A percentile compares a stretch with the other conserved stretches of the same genome.
These are phyloP conservation scores for Moesziomyces antarcticus DNA, from an alignment of 1,284 basidiomycete genomes.

Conservation along the genomic window DNA sequence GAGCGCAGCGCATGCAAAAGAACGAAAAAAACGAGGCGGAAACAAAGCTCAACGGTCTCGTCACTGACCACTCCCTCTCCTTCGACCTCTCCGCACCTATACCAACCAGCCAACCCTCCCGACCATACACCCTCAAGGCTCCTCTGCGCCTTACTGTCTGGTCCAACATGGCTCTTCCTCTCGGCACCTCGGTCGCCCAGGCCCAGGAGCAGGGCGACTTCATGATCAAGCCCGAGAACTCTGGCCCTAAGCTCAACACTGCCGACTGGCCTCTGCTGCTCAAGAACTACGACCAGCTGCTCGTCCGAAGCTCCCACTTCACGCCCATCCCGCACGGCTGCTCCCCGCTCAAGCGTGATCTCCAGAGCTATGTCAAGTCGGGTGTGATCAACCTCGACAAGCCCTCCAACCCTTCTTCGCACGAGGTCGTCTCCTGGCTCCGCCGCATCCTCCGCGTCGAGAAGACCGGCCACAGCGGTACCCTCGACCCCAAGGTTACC, in stretches of 20 bases:
- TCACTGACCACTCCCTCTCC: neutral
- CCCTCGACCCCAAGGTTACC: conserved; percentile 98
- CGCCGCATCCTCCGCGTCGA: conserved; percentile 93
- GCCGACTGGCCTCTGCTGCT: conserved; percentile 97
- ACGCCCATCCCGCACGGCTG: conserved; percentile 94
- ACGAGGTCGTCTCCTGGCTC: conserved; percentile 99
- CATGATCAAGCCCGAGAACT: conserved; percentile 69
- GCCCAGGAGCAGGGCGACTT: conserved; percentile 64
- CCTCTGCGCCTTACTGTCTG: neutral
- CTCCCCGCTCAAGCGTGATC: conserved; percentile 92
- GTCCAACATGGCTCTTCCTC: conserved; percentile 45
- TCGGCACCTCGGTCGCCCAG: conserved; percentile 48
- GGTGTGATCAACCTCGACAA: conserved; percentile 99
- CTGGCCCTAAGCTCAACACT: conserved; percentile 75
- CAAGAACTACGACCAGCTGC: conserved; percentile 86
- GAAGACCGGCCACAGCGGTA: conserved; percentile 98
- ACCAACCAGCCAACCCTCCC: neutral
- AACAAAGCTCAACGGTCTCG: conserved; percentile 4
- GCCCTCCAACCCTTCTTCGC: conserved; percentile 99
- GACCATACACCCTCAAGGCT: neutral
- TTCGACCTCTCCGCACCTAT: neutral
- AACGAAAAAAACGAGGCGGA: conserved; percentile 1
- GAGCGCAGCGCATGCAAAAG: conserved; percentile 5
- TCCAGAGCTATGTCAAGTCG: conserved; percentile 90
- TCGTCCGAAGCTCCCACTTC: conserved; percentile 95